These are phyloP conservation scores for Neurospora sp. DNA, from an alignment of 495 filamentous ascomycete species.

Conservation along the genomic window DNA sequence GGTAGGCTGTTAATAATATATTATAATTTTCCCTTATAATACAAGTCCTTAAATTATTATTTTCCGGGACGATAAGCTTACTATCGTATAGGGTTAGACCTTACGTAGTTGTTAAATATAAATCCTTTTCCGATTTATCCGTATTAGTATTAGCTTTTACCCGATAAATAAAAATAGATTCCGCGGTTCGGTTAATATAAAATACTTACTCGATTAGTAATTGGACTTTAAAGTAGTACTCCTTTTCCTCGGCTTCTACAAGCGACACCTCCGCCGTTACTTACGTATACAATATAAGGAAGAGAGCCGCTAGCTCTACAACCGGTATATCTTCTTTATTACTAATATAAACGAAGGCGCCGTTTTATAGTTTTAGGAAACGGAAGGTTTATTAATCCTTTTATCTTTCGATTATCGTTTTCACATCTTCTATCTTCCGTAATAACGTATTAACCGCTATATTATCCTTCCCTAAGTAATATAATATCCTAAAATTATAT, in stretches of 20 bases:
- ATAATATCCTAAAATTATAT: slow-evolving; percentile 2
- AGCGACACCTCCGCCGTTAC: no score
- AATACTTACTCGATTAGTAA: no score
- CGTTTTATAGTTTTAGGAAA: background rate
- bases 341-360: background rate
- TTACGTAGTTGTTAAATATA: background rate
- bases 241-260: no score
- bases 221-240: no score
- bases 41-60: background rate
- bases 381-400: background rate
- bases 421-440: background rate
- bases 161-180: background rate
- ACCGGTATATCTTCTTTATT: background rate
- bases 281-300: no score
- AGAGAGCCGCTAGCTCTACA: no score
- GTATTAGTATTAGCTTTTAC: background rate
- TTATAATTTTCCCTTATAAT: background rate
- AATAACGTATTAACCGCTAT: background rate
- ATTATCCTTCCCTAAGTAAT: background rate
- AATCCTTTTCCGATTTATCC: background rate
- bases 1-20: background rate
- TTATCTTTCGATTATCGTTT: background rate
- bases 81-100: background rate
- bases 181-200: no score
- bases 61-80: background rate